Evolutionary conservation across 352 stramenopile species (phyloP).

Genomic region (Globisporangium splendens): DNA sequence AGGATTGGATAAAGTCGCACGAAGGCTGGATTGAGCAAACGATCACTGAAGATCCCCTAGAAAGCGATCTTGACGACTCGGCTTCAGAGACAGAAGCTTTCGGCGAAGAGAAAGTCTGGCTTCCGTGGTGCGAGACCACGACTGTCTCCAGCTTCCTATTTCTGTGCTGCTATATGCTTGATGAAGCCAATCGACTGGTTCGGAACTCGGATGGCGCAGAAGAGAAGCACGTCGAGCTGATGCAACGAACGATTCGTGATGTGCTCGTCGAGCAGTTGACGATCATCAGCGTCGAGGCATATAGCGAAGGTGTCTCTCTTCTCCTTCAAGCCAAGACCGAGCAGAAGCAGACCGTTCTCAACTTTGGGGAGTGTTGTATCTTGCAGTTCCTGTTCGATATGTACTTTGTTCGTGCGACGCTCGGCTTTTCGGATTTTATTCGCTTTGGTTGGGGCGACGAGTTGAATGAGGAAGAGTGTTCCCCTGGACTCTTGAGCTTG

Average conservation of each 20-base stretch:
- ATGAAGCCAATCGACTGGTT: slow-evolving; percentile 72
- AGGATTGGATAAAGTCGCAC: slow-evolving; percentile 75
- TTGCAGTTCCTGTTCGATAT: slow-evolving; percentile 88
- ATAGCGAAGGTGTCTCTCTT: slow-evolving; percentile 58
- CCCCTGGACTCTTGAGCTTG: slow-evolving; percentile 47
- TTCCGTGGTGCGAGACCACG: slow-evolving; percentile 82
- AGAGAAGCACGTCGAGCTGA: slow-evolving; percentile 45
- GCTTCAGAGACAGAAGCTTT: slow-evolving; percentile 39
- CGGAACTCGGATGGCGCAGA: slow-evolving; percentile 33
- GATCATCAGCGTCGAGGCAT: slow-evolving; percentile 66
- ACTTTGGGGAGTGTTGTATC: slow-evolving; percentile 83
- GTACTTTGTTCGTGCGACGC: slow-evolving; percentile 84
- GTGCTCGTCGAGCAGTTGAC: slow-evolving; percentile 78
- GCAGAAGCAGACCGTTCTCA: slow-evolving; percentile 49
- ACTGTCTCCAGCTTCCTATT: slow-evolving; percentile 84
- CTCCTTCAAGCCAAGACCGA: slow-evolving; percentile 48
- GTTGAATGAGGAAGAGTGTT: slow-evolving; percentile 51
- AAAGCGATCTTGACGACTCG: slow-evolving; percentile 31
- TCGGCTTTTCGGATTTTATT: slow-evolving; percentile 84
- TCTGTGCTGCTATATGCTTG: slow-evolving; percentile 78
- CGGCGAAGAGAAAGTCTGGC: slow-evolving; percentile 75
- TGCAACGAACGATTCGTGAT: slow-evolving; percentile 64
- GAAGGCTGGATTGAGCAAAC: slow-evolving; percentile 75
- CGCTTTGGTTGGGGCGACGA: slow-evolving; percentile 87
- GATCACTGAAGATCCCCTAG: slow-evolving; percentile 44